phyloP scores from a whole-genome alignment of 352 stramenopile genomes.

The Pythium vanterpoolii region DNA sequence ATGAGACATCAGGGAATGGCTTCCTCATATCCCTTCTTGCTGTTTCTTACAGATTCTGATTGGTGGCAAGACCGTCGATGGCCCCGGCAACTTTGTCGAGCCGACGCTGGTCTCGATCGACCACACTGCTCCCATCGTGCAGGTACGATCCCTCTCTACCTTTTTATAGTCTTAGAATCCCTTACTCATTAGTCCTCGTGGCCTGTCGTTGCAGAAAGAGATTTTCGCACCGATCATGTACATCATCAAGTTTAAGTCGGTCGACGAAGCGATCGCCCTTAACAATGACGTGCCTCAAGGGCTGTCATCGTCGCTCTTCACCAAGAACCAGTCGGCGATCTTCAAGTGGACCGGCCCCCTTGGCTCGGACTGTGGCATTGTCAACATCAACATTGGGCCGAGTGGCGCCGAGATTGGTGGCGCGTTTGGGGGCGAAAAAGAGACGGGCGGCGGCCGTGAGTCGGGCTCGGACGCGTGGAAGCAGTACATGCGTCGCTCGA shows the following conservation, averaged over 20 bases:
- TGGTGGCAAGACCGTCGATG: constrained; percentile 80
- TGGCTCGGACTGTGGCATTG: constrained; percentile 91
- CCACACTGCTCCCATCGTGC: constrained; percentile 75
- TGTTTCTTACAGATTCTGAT: constrained; percentile 61
- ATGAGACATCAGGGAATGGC: not conserved
- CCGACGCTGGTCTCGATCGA: constrained; percentile 87
- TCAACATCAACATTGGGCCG: constrained; percentile 92
- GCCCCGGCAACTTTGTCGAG: constrained; percentile 89
- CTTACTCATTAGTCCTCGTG: not conserved
- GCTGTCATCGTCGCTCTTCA: constrained; percentile 90
- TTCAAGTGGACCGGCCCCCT: constrained; percentile 90
- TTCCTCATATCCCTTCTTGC: not conserved
- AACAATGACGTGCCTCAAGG: constrained; percentile 93
- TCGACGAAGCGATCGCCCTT: constrained; percentile 90
- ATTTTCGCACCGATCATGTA: constrained; percentile 92
- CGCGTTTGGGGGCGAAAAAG: constrained; percentile 92
- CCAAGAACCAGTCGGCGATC: constrained; percentile 88
- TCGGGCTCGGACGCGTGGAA: constrained; percentile 92
- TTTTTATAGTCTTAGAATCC: not conserved
- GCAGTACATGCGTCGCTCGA: constrained; percentile 94
- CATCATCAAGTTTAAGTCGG: constrained; percentile 85
- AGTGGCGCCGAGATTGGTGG: constrained; percentile 92
- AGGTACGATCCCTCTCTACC: constrained; percentile 11
- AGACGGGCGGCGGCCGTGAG: constrained; percentile 89
- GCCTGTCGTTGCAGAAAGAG: constrained; percentile 59